Percentiles rank a stretch among this genome's conserved stretches.
Conservation (phyloP, 352 stramenopile genomes). For the Plasmopara muralis region DNA sequence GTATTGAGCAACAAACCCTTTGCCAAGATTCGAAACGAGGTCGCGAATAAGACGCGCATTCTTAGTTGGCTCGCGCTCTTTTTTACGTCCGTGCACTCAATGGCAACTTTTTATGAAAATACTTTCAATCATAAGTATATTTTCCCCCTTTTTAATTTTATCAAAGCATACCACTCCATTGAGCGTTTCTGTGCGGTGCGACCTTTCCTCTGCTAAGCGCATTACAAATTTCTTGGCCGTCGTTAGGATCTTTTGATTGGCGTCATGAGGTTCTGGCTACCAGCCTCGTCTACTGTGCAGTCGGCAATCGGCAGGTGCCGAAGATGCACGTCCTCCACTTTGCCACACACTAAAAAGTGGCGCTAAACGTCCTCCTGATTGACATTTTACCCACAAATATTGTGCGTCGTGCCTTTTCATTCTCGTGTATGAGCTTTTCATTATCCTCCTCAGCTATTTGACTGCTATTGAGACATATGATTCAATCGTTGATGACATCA, state of each 20-base stretch:
- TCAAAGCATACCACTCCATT: constrained; percentile 48
- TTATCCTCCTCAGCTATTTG: too few species aligned
- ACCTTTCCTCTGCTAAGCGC: constrained; percentile 56
- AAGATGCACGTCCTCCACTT: constrained; percentile 81
- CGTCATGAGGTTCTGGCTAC: constrained; percentile 89
- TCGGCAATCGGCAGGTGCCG: constrained; percentile 83
- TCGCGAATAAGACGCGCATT: constrained; percentile 88
- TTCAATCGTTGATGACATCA: too few species aligned
- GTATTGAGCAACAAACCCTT: constrained; percentile 88
- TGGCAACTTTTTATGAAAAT: constrained; percentile 87
- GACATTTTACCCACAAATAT: constrained; percentile 90
- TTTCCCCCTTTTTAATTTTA: not conserved
- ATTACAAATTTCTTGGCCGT: constrained; percentile 83
- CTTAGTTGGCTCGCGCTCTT: constrained; percentile 60
- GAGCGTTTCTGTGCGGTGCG: constrained; percentile 58
- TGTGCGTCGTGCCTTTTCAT: constrained; percentile 56
- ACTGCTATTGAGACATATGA: too few species aligned
- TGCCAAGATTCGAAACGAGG: constrained; percentile 80
- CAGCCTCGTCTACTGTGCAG: constrained; percentile 72
- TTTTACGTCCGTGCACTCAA: constrained; percentile 80
- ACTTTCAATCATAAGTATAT: constrained; percentile 52
- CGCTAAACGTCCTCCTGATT: constrained; percentile 72
- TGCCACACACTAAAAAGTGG: constrained; percentile 79
- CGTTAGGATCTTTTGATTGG: constrained; percentile 81
- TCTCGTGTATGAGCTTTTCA: too few species aligned